Conservation (phyloP, 805 yeast genomes). For the Priceomyces castillae region DNA sequence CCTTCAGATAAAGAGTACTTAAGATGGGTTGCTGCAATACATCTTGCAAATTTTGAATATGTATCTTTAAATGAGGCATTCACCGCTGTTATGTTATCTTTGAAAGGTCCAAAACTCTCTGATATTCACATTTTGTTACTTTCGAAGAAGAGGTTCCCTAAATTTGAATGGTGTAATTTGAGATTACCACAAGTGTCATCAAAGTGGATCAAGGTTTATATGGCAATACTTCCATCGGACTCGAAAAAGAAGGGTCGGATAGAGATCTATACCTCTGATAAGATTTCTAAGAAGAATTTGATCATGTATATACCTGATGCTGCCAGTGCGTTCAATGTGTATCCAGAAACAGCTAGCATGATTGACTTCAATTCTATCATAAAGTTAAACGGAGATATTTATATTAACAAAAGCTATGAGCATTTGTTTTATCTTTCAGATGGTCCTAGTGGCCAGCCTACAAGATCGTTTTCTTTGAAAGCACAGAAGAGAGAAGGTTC, state of each 20-base stretch:
- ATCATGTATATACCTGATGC: constrained; percentile 48
- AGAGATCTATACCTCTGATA: constrained; percentile 51
- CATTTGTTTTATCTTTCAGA: constrained; percentile 25
- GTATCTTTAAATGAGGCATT: constrained; percentile 57
- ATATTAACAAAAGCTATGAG: constrained; percentile 42
- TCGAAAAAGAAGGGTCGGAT: constrained; percentile 48
- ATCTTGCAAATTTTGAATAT: constrained; percentile 56
- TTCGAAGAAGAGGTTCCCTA: constrained; percentile 43
- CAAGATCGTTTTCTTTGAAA: constrained; percentile 21
- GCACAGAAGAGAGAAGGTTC: constrained; percentile 16
- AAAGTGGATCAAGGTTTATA: constrained; percentile 57
- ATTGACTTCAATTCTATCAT: constrained; percentile 57
- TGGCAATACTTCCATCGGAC: constrained; percentile 48
- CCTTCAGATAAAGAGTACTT: constrained; percentile 18
- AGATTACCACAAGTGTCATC: constrained; percentile 56
- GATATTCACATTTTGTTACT: constrained; percentile 60
- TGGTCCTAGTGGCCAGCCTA: constrained; percentile 6
- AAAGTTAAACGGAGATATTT: constrained; percentile 54
- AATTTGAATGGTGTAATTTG: constrained; percentile 62
- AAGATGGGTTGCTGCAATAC: constrained; percentile 48
- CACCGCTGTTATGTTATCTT: constrained; percentile 61
- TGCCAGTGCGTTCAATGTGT: constrained; percentile 50
- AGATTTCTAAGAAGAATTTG: constrained; percentile 48
- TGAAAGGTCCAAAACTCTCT: constrained; percentile 53
- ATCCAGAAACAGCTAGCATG: constrained; percentile 55